Percentiles rank a stretch among this genome's conserved stretches.
Conservation (phyloP, 768 basidiomycete species). For the Sistotremastrum suecicum region DNA sequence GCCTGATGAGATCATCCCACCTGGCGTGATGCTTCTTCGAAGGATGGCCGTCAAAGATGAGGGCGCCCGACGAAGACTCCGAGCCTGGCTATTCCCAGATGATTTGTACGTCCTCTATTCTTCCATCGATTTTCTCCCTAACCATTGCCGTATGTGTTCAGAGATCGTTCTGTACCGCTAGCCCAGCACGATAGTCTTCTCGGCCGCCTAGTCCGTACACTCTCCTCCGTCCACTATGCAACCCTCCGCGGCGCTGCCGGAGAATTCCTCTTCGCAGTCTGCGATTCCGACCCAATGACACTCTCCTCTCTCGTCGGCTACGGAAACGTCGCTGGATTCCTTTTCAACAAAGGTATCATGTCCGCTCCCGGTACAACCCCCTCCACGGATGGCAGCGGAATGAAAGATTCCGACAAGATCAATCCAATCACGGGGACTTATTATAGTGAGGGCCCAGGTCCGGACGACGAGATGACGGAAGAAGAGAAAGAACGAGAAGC, state of each 20-base stretch:
- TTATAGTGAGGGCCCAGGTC: slow-evolving; percentile 17
- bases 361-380: slow-evolving; percentile 35
- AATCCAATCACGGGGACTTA: slow-evolving; percentile 83
- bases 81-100: slow-evolving; percentile 59
- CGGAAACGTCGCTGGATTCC: slow-evolving; percentile 88
- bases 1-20: slow-evolving; percentile 67
- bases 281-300: slow-evolving; percentile 65
- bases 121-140: background rate
- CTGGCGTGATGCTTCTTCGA: slow-evolving; percentile 62
- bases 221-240: slow-evolving; percentile 59
- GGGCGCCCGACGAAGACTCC: slow-evolving; percentile 36
- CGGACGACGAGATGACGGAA: slow-evolving; percentile 62
- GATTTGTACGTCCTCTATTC: slow-evolving; percentile 31
- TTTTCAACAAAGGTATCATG: slow-evolving; percentile 83
- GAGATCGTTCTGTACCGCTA: slow-evolving; percentile 63
- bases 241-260: slow-evolving; percentile 66
- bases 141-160: slow-evolving; percentile 5
- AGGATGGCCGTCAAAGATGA: slow-evolving; percentile 56
- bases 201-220: slow-evolving; percentile 66
- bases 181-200: slow-evolving; percentile 62
- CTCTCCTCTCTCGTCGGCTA: slow-evolving; percentile 80
- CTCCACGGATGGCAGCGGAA: too few relatives aligned
- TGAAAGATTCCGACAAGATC: slow-evolving; percentile 29
- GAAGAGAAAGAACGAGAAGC: slow-evolving; percentile 93
- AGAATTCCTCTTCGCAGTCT: slow-evolving; percentile 76